Conservation (phyloP, 305 asterid species). For the Fraxinus ornus region DNA sequence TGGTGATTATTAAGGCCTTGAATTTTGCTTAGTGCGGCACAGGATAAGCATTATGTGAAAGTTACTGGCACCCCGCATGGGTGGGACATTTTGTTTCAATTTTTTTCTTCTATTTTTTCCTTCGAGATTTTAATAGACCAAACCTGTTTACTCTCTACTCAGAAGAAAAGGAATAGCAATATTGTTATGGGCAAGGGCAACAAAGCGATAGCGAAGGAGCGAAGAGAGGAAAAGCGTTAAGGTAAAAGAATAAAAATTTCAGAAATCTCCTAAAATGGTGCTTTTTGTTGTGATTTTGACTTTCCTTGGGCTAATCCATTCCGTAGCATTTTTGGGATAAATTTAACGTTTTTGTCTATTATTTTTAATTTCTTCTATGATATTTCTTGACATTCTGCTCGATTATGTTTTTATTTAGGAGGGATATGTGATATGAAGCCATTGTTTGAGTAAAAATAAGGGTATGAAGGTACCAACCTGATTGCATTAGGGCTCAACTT, state of each 20-base stretch:
- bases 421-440: neutral
- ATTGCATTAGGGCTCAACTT: neutral
- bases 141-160: no score
- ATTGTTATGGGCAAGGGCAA: slow-evolving; percentile 40
- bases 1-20: no score
- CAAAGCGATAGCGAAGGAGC: slow-evolving; percentile 63
- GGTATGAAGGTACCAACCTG: neutral
- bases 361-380: neutral
- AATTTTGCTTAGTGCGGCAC: no score
- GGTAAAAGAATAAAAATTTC: no score
- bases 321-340: neutral
- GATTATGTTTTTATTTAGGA: neutral
- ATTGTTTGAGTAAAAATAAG: neutral
- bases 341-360: neutral
- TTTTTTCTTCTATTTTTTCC: no score
- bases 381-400: neutral
- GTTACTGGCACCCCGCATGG: no score
- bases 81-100: no score
- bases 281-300: neutral
- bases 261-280: neutral
- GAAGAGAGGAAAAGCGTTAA: slow-evolving; percentile 49
- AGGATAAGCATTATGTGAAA: no score
- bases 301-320: neutral
- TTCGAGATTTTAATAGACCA: no score
- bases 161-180: neutral